Percentiles rank a stretch among this genome's conserved stretches.
These are phyloP conservation scores for Leucosporidium scottii DNA, from an alignment of 768 basidiomycete genomes.

Conservation along the genomic window DNA sequence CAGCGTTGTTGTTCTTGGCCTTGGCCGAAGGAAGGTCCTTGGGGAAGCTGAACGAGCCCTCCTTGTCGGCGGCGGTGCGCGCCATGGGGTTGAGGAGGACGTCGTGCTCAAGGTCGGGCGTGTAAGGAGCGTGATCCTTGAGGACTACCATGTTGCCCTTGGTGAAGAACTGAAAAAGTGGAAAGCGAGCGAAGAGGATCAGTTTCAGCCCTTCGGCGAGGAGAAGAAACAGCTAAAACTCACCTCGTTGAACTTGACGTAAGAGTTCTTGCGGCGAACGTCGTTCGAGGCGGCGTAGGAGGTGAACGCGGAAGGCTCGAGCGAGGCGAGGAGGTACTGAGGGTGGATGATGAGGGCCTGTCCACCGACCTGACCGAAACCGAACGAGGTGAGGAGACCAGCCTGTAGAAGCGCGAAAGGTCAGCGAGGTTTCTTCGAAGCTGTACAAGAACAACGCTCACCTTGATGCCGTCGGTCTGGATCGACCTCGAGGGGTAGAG, in stretches of 20 bases:
- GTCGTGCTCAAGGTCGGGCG: constrained; percentile 70
- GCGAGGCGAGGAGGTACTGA: constrained; percentile 75
- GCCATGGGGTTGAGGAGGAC: constrained; percentile 91
- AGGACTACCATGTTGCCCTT: constrained; percentile 64
- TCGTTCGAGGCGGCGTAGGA: constrained; percentile 66
- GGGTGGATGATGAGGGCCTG: constrained; percentile 82
- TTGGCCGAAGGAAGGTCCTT: constrained; percentile 49
- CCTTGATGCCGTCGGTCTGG: constrained; percentile 61
- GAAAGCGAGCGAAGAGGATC: constrained; percentile 12
- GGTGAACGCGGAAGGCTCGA: constrained; percentile 70
- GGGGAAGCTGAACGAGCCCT: constrained; percentile 71
- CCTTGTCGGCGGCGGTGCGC: constrained; percentile 72
- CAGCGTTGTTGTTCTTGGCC: constrained; percentile 16
- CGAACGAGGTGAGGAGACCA: constrained; percentile 69
- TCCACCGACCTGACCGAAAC: constrained; percentile 98
- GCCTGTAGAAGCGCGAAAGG: neutral
- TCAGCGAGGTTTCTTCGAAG: neutral
- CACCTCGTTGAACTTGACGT: constrained; percentile 38
- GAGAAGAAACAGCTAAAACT: constrained; percentile 1
- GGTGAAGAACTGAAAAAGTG: constrained; percentile 7
- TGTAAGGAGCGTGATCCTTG: constrained; percentile 87
- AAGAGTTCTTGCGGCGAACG: constrained; percentile 61
- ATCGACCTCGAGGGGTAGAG: constrained; percentile 98
- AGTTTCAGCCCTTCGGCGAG: neutral
- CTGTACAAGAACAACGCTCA: neutral